These are phyloP conservation scores for Colletotrichum sp. DNA, from an alignment of 2,329 filamentous ascomycete species.

Conservation along the genomic window DNA sequence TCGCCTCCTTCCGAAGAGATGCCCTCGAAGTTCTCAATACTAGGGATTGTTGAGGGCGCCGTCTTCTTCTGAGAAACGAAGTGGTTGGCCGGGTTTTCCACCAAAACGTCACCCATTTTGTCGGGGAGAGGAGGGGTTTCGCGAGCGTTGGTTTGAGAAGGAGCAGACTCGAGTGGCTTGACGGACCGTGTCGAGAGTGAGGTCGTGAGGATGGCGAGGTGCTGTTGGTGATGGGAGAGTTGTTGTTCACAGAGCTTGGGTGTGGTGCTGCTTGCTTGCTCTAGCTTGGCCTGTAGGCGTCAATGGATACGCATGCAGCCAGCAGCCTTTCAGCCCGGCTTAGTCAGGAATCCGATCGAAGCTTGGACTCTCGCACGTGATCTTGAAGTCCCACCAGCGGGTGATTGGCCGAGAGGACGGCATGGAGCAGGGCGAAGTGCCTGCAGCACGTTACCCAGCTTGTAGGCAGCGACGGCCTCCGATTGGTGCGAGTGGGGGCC, in stretches of 20 bases:
- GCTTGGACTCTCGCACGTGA: background rate
- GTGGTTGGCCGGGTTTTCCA: constrained; percentile 80
- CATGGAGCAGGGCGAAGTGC: constrained; percentile 11
- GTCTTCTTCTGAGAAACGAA: constrained; percentile 82
- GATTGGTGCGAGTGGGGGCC: background rate
- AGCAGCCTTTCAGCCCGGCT: constrained; percentile 22
- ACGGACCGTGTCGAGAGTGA: background rate
- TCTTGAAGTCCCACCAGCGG: background rate
- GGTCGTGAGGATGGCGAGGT: background rate
- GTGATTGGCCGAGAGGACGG: constrained; percentile 6
- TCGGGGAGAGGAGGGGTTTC: background rate
- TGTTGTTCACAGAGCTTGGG: background rate
- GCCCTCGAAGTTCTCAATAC: constrained; percentile 89
- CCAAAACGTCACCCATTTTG: constrained; percentile 84
- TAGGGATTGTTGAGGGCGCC: constrained; percentile 80
- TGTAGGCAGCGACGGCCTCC: constrained; percentile 2
- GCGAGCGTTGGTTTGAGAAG: background rate
- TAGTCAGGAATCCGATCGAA: constrained; percentile 1
- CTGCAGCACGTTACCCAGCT: constrained; percentile 4
- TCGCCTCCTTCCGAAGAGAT: constrained; percentile 81
- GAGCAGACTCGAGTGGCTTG: background rate
- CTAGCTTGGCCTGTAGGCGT: constrained; percentile 22
- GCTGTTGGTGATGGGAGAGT: constrained; percentile 3
- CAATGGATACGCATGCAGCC: constrained; percentile 25
- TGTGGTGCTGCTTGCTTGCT: background rate